A percentile compares a stretch with the other conserved stretches of the same genome.
phyloP scores from a whole-genome alignment of 2,329 filamentous ascomycete genomes.

The Diaporthe australafricana region DNA sequence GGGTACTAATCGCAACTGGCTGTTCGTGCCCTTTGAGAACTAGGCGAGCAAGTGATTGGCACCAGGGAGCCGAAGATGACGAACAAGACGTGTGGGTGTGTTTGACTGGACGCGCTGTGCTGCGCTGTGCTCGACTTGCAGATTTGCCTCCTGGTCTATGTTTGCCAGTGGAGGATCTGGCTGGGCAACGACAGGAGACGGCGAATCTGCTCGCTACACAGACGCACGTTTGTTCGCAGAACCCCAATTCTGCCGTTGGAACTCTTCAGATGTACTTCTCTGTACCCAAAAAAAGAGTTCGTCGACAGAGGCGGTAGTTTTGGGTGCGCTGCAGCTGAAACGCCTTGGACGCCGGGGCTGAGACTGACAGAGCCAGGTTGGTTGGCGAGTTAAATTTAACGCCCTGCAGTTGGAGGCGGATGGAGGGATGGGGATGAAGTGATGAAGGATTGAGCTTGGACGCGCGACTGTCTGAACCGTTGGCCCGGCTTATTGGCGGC shows the following conservation, averaged over 20 bases:
- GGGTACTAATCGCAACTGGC: slow-evolving; percentile 19
- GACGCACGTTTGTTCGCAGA: not conserved
- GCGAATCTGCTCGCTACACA: not conserved
- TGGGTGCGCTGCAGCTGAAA: slow-evolving; percentile 12
- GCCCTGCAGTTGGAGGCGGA: slow-evolving; percentile 20
- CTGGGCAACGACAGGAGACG: slow-evolving; percentile 24
- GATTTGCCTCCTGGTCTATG: slow-evolving; percentile 27
- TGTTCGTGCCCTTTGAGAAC: slow-evolving; percentile 24
- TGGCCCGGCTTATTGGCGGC: slow-evolving; percentile 21
- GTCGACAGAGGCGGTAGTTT: slow-evolving; percentile 12
- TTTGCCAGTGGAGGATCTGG: slow-evolving; percentile 23
- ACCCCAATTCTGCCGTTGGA: slow-evolving; percentile 1
- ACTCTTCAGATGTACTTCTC: not conserved
- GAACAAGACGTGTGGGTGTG: slow-evolving; percentile 33
- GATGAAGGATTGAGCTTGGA: slow-evolving; percentile 17
- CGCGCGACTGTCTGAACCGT: slow-evolving; percentile 13
- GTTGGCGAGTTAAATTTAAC: slow-evolving; percentile 30
- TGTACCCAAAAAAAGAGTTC: slow-evolving; percentile 18
- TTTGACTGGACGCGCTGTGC: slow-evolving; percentile 33
- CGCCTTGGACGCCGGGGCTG: slow-evolving; percentile 16
- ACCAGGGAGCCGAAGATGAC: slow-evolving; percentile 37
- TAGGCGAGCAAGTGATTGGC: slow-evolving; percentile 33
- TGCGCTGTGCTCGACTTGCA: slow-evolving; percentile 25
- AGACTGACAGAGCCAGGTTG: slow-evolving; percentile 23
- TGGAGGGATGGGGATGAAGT: slow-evolving; percentile 16